Conservation (phyloP, 23 red algal genomes). For the Pyropia yezoensis region DNA sequence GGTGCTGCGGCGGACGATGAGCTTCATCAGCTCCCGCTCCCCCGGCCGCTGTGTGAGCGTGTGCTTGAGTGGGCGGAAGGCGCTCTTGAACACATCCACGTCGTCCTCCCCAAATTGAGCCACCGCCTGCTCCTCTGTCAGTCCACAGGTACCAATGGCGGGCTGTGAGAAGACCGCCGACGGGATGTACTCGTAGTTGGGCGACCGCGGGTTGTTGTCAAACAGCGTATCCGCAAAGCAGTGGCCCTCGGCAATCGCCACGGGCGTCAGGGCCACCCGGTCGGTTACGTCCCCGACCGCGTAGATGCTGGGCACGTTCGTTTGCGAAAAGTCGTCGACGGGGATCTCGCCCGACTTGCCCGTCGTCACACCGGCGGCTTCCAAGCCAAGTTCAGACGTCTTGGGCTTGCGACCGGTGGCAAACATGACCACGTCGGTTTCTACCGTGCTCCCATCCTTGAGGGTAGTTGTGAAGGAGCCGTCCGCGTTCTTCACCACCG, state of each 20-base stretch:
- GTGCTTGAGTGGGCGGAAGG: constrained; percentile 91
- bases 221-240: constrained; percentile 87
- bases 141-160: constrained; percentile 78
- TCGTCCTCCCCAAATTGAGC: constrained; percentile 50
- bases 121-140: constrained; percentile 67
- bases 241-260: constrained; percentile 93
- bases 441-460: constrained; percentile 43
- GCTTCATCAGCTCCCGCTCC: constrained; percentile 77
- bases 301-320: constrained; percentile 87
- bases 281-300: constrained; percentile 93
- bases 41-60: constrained; percentile 69
- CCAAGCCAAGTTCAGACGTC: constrained; percentile 47
- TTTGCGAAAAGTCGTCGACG: constrained; percentile 85
- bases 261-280: constrained; percentile 78
- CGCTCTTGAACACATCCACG: constrained; percentile 77
- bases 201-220: constrained; percentile 46
- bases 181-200: constrained; percentile 72
- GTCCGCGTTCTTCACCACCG: constrained; percentile 50
- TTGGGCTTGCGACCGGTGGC: constrained; percentile 78
- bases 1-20: constrained; percentile 76
- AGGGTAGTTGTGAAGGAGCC: constrained; percentile 36
- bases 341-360: constrained; percentile 59
- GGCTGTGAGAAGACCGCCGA: constrained; percentile 92
- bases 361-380: constrained; percentile 62
- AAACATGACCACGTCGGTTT: constrained; percentile 79